These are phyloP conservation scores for Cladobotryum protrusum DNA, from an alignment of 2,329 filamentous ascomycete genomes.

Conservation along the genomic window DNA sequence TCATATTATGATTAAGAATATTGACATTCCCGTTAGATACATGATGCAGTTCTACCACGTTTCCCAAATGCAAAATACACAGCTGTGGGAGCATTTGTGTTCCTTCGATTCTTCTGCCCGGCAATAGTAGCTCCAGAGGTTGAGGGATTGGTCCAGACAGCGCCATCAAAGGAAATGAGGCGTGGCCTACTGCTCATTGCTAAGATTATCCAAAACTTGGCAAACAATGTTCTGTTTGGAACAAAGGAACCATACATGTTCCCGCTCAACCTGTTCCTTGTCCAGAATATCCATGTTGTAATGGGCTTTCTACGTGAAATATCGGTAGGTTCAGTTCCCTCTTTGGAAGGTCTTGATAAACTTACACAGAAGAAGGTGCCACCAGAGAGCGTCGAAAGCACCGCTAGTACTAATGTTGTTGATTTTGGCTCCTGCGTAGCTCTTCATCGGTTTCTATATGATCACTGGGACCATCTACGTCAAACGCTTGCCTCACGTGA, in stretches of 20 bases:
- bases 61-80: slow-evolving; percentile 68
- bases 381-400: slow-evolving; percentile 39
- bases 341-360: background rate
- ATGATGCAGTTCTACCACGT: slow-evolving; percentile 53
- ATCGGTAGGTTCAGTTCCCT: slow-evolving; percentile 42
- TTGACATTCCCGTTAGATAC: slow-evolving; percentile 40
- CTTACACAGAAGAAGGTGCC: slow-evolving; percentile 31
- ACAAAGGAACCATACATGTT: slow-evolving; percentile 70
- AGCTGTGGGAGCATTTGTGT: slow-evolving; percentile 65
- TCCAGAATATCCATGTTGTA: slow-evolving; percentile 61
- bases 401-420: slow-evolving; percentile 45
- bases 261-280: slow-evolving; percentile 61
- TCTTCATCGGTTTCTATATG: slow-evolving; percentile 62
- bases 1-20: background rate
- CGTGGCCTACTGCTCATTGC: slow-evolving; percentile 62
- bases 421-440: slow-evolving; percentile 68
- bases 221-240: slow-evolving; percentile 66
- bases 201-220: slow-evolving; percentile 65
- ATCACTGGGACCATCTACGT: slow-evolving; percentile 64
- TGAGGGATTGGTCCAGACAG: slow-evolving; percentile 55
- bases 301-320: slow-evolving; percentile 63
- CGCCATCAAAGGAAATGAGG: slow-evolving; percentile 63
- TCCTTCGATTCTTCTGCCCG: slow-evolving; percentile 66
- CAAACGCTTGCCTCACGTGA: slow-evolving; percentile 58
- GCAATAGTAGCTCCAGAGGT: slow-evolving; percentile 65